A percentile compares a stretch with the other conserved stretches of the same genome.
Conservation (phyloP, 495 filamentous ascomycete genomes). For the Xylaria grammica region DNA sequence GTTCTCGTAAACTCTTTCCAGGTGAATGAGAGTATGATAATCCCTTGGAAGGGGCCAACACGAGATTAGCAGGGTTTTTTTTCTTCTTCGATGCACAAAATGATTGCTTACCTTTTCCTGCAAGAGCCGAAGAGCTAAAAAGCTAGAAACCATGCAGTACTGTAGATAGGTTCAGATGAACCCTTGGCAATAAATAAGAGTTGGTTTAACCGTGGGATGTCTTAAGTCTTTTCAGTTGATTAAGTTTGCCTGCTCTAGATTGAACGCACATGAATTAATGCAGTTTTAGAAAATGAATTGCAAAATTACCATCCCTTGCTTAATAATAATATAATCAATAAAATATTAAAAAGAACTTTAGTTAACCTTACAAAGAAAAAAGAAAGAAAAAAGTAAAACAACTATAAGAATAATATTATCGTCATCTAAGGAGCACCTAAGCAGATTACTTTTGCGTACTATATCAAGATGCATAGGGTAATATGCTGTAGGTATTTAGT, state of each 20-base stretch:
- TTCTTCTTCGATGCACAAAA: background rate
- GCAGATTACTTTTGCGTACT: too few species aligned
- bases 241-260: background rate
- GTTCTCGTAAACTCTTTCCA: background rate
- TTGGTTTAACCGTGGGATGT: background rate
- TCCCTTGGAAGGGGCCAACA: background rate
- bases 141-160: background rate
- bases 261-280: background rate
- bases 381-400: too few species aligned
- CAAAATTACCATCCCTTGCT: constrained; percentile 6
- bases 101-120: background rate
- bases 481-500: too few species aligned
- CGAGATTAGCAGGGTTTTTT: background rate
- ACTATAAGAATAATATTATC: too few species aligned
- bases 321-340: too few species aligned
- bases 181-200: background rate
- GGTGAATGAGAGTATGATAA: background rate
- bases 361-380: too few species aligned
- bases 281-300: background rate
- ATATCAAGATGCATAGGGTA: too few species aligned
- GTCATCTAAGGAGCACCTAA: background rate
- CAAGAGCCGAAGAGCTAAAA: constrained; percentile 7
- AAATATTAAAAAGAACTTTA: too few species aligned
- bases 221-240: background rate
- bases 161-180: background rate